Evolutionary conservation across 192 early-diverging fungal genomes (phyloP).

Genomic region (Chytriomyces sp.): DNA sequence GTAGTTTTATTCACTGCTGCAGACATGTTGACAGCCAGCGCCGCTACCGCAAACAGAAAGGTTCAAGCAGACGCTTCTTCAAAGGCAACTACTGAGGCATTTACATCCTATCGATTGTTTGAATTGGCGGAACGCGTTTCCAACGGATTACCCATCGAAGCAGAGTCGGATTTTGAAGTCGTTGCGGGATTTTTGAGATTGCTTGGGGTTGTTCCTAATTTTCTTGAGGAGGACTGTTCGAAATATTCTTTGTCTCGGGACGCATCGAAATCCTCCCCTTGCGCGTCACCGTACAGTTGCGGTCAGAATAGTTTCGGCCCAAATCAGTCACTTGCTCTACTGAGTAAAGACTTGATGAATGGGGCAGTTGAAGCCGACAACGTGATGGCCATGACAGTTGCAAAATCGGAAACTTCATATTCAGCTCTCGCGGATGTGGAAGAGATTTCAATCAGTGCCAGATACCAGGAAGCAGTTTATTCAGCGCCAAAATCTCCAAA

Average conservation of each 20-base stretch:
- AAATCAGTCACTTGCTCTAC: not conserved
- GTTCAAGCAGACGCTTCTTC: slow-evolving; percentile 1
- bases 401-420: slow-evolving; percentile 1
- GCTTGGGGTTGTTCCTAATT: not conserved
- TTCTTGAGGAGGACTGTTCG: not conserved
- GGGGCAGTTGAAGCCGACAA: slow-evolving; percentile 5
- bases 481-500: slow-evolving; percentile 9
- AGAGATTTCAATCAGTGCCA: not conserved
- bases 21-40: slow-evolving; percentile 1
- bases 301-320: not conserved
- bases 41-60: not conserved
- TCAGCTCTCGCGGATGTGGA: not conserved
- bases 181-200: slow-evolving; percentile 11
- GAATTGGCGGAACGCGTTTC: slow-evolving; percentile 20
- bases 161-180: slow-evolving; percentile 3
- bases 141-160: not conserved
- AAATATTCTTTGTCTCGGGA: not conserved
- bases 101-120: slow-evolving; percentile 8
- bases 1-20: slow-evolving; percentile 6
- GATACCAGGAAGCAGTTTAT: not conserved
- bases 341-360: not conserved
- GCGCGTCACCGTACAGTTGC: not conserved
- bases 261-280: too few species aligned
- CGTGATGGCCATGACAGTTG: not conserved
- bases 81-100: not conserved